A percentile compares a stretch with the other conserved stretches of the same genome.
These are phyloP conservation scores for Trichoderma sp. DNA, from an alignment of 2,329 filamentous ascomycete species.

Conservation along the genomic window DNA sequence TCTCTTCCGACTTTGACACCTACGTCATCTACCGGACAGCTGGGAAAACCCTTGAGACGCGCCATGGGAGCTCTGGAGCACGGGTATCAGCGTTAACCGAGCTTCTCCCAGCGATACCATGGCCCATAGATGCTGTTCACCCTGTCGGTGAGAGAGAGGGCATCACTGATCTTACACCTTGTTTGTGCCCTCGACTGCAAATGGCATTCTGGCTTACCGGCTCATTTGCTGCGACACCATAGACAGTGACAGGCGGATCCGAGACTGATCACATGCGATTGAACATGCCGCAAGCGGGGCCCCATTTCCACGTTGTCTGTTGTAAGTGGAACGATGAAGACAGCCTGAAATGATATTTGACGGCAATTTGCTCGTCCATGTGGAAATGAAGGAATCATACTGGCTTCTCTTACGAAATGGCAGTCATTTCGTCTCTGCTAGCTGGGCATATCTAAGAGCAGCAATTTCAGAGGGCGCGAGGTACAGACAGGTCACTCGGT, in stretches of 20 bases:
- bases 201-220: neutral
- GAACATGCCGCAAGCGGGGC: neutral
- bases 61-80: neutral
- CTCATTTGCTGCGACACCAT: neutral
- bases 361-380: neutral
- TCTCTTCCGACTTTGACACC: neutral
- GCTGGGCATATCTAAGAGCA: neutral
- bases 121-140: too few species aligned
- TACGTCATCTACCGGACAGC: constrained; percentile 3
- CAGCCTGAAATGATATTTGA: neutral
- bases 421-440: neutral
- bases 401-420: neutral
- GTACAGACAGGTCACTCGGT: neutral
- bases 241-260: neutral
- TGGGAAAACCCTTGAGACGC: neutral
- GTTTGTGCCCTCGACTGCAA: neutral
- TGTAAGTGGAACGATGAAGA: neutral
- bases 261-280: constrained; percentile 5
- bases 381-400: neutral
- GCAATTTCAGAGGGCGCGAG: neutral
- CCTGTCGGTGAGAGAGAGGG: neutral
- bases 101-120: constrained; percentile 6
- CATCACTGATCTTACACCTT: neutral
- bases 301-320: constrained; percentile 5
- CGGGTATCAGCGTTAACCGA: constrained; percentile 13